These are phyloP conservation scores for Venturia nashicola DNA, from an alignment of 2,329 filamentous ascomycete genomes.

Conservation along the genomic window DNA sequence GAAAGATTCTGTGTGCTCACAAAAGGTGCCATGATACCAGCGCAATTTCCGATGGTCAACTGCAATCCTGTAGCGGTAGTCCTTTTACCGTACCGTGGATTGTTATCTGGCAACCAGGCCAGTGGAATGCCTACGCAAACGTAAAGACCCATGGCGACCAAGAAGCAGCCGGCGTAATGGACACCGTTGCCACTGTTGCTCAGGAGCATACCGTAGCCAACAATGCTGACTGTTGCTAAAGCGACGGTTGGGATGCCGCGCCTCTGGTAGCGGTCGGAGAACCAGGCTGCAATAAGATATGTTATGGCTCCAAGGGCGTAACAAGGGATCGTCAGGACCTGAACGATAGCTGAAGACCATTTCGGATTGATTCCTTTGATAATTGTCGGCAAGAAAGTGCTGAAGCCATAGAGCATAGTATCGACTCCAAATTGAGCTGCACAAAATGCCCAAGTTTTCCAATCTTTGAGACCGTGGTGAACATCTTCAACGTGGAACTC, in stretches of 20 bases:
- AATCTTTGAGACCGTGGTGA: conserved; percentile 54
- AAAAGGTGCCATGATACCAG: conserved; percentile 63
- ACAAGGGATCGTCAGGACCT: conserved; percentile 67
- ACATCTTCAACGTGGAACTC: conserved; percentile 52
- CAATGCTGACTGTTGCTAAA: conserved; percentile 49
- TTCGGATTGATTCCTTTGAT: conserved; percentile 52
- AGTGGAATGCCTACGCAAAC: conserved; percentile 42
- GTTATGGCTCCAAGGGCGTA: conserved; percentile 60
- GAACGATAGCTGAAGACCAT: conserved; percentile 53
- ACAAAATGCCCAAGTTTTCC: conserved; percentile 63
- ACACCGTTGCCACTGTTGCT: conserved; percentile 47
- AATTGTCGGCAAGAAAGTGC: conserved; percentile 68
- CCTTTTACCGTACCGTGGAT: conserved; percentile 63
- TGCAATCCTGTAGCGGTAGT: conserved; percentile 61
- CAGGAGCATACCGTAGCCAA: conserved; percentile 59
- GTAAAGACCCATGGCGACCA: conserved; percentile 65
- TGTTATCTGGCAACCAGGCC: conserved; percentile 53
- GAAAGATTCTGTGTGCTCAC: conserved; percentile 26
- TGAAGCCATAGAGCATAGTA: conserved; percentile 68
- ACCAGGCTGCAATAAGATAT: conserved; percentile 52
- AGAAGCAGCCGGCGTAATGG: conserved; percentile 64
- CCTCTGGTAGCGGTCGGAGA: conserved; percentile 55
- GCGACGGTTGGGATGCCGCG: conserved; percentile 53
- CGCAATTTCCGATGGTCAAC: conserved; percentile 56
- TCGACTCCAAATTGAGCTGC: conserved; percentile 60